Evolutionary conservation across 768 basidiomycete genomes (phyloP), one percentile per base, ranked within the genome.

Genomic region (Solioccasus polychromus): DNA sequence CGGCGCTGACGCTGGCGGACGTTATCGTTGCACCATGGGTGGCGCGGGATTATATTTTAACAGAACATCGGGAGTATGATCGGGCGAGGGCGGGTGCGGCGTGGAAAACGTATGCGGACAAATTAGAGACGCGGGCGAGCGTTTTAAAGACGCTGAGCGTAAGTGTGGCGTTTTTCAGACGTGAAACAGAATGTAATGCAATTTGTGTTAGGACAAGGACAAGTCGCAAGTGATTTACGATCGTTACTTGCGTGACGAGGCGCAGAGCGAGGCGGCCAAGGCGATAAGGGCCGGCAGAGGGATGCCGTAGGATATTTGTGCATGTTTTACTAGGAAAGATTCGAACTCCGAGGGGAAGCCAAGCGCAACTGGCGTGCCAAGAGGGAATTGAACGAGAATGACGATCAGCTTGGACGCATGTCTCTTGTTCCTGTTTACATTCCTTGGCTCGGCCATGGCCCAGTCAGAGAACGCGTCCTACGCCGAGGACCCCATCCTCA

Each of bases 401-500:
- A n/a, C 10, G 32, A 25, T 37, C 5, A 31, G 11, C 30, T 31
- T 15, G 41, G 2, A 23, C 12, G 17, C 10, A 24, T 35, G 43
- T 39, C 35, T 53, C 8, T 8, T 50, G 22, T 20, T 54, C 19
- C 17, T 58, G 9, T 11, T 44, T 26, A 19, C 45, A 30, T 38
- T 45, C 11, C 41, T 59, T 17, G 37, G 39, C 34, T 34, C 34
- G 18, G 53, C 15, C 17, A 67, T 65, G 64, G 64, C 52, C 0
- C 62, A 52, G 39, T 36, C 46, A 0, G 22, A 22, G 8, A 14
- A 42, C 31, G 0, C 3, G 1, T 24, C 53, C 0, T 72, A 59
- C 35, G 4, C 53, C 0, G 43, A 56, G 6, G 88, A 95, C 63
- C 93, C 93, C 1, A 90, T 91, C 58, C 78, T 94, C 25, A 48